Base-by-base conservation (phyloP, 768 basidiomycete species). In the Albatrellus ellisii region DNA sequence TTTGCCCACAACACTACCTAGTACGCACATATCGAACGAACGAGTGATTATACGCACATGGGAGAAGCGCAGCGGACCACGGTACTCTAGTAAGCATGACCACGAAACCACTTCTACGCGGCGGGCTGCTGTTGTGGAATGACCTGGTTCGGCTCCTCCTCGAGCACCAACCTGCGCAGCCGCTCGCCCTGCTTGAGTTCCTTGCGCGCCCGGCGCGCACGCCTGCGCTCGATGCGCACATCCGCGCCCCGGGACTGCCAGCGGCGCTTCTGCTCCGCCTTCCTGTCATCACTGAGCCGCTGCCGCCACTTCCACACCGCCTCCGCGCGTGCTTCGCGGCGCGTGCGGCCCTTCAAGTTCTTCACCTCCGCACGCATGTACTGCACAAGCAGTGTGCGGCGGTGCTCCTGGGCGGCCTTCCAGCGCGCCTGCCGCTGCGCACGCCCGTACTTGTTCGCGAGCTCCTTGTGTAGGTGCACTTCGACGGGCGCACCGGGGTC, bases 341-440 rank as follows among this genome's bases (percentile, higher is more conserved):
- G 59, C 18, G 68, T 73, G 29, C 82, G 75, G 18, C 79, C 80
- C 41, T 72, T 68, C 49, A 78, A 56, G 44, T 76, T 60, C 45
- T 65, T 58, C 51, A 77, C 55, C 37, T 71, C 67, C 5, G 63
- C 57, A 41, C 45, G 44, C 34, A 77, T 62, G 48, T 73, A 72
- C 47, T 74, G 61, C 45, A 68, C 63, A 36, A 79, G 63, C 41
- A 81, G 61, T 15, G 59, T 57, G 33, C 68, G 63, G 54, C 67
- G 69, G 47, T 67, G 62, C 14, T 56, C 50, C 48, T 69, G 67
- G 49, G 67, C 69, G 4, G 64, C 65, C 56, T 82, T 73, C 80
- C 81, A 89, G 48, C 87, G 74, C 37, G 65, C 64, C 52, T 82
- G 77, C 57, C 83, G 87, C 66, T 84, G 87, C 7, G 85, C 81